These are phyloP conservation scores for Bacterosira constricta DNA, from an alignment of 108 stramenopile genomes.

Conservation along the genomic window DNA sequence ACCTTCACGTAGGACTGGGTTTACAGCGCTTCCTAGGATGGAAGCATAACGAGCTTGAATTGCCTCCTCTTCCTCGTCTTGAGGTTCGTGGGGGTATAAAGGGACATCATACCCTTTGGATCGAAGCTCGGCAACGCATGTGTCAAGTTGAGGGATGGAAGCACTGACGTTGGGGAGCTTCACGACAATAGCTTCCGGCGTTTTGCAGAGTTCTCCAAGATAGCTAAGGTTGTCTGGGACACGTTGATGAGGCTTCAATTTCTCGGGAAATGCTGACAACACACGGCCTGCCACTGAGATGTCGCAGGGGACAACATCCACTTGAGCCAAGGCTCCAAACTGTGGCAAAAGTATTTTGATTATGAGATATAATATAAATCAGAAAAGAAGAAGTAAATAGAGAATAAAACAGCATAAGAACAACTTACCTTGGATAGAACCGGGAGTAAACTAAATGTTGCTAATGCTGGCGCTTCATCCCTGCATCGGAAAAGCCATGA, in stretches of 20 bases:
- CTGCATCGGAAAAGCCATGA: background rate
- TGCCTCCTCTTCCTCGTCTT: constrained; percentile 64
- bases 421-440: constrained; percentile 73
- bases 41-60: constrained; percentile 74
- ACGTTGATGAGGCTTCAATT: constrained; percentile 74
- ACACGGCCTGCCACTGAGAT: constrained; percentile 89
- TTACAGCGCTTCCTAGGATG: constrained; percentile 90
- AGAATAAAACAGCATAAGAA: too few species aligned
- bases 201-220: constrained; percentile 84
- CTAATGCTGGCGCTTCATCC: constrained; percentile 92
- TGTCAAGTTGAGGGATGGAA: constrained; percentile 88
- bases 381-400: background rate
- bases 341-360: constrained; percentile 4
- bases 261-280: constrained; percentile 84
- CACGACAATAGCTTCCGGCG: constrained; percentile 79
- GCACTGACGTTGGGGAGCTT: constrained; percentile 88
- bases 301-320: constrained; percentile 84
- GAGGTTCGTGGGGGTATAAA: constrained; percentile 83
- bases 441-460: constrained; percentile 89
- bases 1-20: constrained; percentile 92
- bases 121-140: constrained; percentile 87
- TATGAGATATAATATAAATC: background rate
- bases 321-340: constrained; percentile 69
- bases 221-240: constrained; percentile 86
- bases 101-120: constrained; percentile 93